Evolutionary conservation across 2,329 filamentous ascomycete genomes (phyloP).

Genomic region (Pestalotiopsis sp.): DNA sequence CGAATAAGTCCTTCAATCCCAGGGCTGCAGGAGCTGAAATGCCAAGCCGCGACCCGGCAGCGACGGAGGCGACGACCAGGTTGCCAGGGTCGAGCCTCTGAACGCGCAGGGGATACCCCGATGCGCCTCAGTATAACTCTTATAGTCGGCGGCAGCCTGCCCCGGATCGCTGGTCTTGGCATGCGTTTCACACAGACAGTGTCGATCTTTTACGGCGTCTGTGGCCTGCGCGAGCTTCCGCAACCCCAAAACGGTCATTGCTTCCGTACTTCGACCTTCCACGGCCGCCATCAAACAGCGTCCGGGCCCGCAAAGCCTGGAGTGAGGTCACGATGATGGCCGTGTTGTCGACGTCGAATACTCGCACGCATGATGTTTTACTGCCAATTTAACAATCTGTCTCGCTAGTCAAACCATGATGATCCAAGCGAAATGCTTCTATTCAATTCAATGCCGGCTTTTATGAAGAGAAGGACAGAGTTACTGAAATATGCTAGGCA

Average conservation of each 20-base stretch:
- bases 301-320: too few species aligned
- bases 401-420: too few species aligned
- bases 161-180: slow-evolving; percentile 10
- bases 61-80: neutral
- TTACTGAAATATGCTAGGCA: too few species aligned
- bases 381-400: too few species aligned
- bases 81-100: neutral
- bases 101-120: neutral
- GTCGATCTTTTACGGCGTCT: slow-evolving; percentile 7
- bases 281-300: neutral
- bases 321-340: too few species aligned
- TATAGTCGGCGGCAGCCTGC: neutral
- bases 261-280: neutral
- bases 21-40: neutral
- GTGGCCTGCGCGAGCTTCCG: neutral
- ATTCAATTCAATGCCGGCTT: too few species aligned
- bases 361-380: too few species aligned
- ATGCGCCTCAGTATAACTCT: slow-evolving; percentile 1
- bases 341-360: too few species aligned
- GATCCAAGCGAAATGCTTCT: too few species aligned
- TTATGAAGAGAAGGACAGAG: too few species aligned
- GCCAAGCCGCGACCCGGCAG: slow-evolving; percentile 3
- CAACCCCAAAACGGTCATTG: slow-evolving; percentile 6
- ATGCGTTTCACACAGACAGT: slow-evolving; percentile 5
- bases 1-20: slow-evolving; percentile 12